phyloP scores from a whole-genome alignment of 371 early-diverging fungal species.

The Mucor plumbeus region DNA sequence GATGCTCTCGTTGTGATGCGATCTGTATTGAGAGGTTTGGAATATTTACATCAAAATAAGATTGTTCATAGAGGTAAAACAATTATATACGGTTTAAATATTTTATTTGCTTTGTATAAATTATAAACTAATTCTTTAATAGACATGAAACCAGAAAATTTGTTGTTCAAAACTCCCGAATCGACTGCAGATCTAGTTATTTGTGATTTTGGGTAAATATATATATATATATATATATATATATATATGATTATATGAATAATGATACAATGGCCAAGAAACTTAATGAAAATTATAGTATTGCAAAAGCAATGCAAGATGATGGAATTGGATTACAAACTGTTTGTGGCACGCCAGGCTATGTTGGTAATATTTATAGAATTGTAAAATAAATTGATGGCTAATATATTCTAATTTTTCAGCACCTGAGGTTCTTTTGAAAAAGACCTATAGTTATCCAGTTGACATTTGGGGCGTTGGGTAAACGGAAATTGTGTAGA shows the following conservation, averaged over 20 bases:
- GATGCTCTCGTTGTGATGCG: conserved; percentile 78
- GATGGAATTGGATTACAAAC: conserved; percentile 57
- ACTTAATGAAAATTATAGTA: conserved; percentile 35
- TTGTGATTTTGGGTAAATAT: conserved; percentile 75
- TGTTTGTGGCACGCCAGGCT: conserved; percentile 66
- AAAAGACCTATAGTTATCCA: conserved; percentile 73
- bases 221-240: too few relatives aligned
- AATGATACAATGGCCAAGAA: neutral
- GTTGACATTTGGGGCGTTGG: conserved; percentile 87
- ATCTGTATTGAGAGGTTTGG: conserved; percentile 64
- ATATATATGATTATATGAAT: conserved; percentile 14
- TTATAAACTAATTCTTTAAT: neutral
- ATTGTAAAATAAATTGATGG: neutral
- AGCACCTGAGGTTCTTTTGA: conserved; percentile 84
- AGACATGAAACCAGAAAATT: conserved; percentile 84
- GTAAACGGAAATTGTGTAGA: conserved; percentile 30
- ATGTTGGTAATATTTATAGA: conserved; percentile 32
- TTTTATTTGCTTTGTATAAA: neutral
- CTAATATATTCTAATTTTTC: conserved; percentile 12
- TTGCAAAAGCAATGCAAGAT: conserved; percentile 51
- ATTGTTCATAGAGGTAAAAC: conserved; percentile 68
- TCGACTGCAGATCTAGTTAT: conserved; percentile 66
- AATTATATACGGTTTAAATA: too few relatives aligned
- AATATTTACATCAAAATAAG: conserved; percentile 70
- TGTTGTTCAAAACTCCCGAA: conserved; percentile 67